Base-by-base conservation (phyloP, 106 monocot genomes). In the Platanthera guangdongensis region DNA sequence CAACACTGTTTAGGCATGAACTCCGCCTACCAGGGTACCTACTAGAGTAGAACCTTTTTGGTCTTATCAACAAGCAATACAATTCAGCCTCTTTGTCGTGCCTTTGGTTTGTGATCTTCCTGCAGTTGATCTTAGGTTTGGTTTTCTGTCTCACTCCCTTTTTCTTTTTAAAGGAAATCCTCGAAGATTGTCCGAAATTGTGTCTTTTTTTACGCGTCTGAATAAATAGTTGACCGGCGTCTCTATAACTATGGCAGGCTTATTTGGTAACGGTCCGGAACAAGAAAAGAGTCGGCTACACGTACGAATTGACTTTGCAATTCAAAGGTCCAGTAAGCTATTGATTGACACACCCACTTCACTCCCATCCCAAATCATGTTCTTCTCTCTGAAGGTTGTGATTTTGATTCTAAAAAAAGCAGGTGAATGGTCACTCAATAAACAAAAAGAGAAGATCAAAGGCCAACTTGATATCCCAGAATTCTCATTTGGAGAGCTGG, bases 401-500 rank as follows among this genome's bases (percentile, higher is more conserved):
- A 15, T 46, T 53, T 54, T 47, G 47, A 16, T 45, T 68, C 13
- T 67, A 12, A 10, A 67, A 47, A 52, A 63, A 50, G 22, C 84
- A 99, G 99, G 99, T 46, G 94, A 99, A 80, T 99, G 94, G 92
- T 32, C 78, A 47, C 80, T 92, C 11, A 75, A 84, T 19, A 82
- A 84, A 12, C 88, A 92, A 65, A 88, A 75, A 14, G 92, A 88
- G 85, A 83, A 82, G 82, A 68, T 94, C 13, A 85, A 92, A 64
- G 99, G 99, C 16, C 84, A 94, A 69, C 9, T 99, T 11, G 94
- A 94, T 76, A 85, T 99, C 60, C 90, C 88, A 0, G 99, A 99
- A 51, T 92, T 99, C 72, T 92, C 92, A 30, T 99, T 88, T 72
- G 99, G 99, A 51, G 99, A 99, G 73, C 80, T 99, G 52, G 92